Evolutionary conservation across 2,329 filamentous ascomycete species (phyloP).

Genomic region (Cladosporium oxysporum): DNA sequence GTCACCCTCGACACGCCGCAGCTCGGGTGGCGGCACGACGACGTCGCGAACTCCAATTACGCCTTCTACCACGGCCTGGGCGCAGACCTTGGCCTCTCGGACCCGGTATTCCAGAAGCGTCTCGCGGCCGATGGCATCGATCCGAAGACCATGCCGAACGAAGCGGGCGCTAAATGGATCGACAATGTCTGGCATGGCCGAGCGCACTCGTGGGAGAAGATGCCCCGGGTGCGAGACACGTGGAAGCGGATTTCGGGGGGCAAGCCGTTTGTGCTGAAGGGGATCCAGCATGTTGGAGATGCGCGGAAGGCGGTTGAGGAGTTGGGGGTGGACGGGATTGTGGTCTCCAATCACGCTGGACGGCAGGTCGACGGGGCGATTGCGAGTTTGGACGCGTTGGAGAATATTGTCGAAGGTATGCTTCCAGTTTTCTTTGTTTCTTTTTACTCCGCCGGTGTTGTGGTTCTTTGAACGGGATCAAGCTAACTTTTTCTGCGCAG

Average conservation of each 20-base stretch:
- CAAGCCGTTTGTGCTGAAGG: slow-evolving; percentile 64
- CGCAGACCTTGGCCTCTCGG: slow-evolving; percentile 58
- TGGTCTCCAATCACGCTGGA: slow-evolving; percentile 72
- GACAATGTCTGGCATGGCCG: slow-evolving; percentile 65
- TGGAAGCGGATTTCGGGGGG: slow-evolving; percentile 58
- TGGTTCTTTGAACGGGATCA: not conserved
- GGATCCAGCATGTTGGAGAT: slow-evolving; percentile 68
- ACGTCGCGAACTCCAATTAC: slow-evolving; percentile 59
- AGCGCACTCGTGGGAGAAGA: slow-evolving; percentile 66
- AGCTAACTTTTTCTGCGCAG: slow-evolving; percentile 28
- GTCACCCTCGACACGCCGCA: slow-evolving; percentile 66
- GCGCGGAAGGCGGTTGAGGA: slow-evolving; percentile 62
- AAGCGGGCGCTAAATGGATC: slow-evolving; percentile 63
- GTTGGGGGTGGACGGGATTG: slow-evolving; percentile 64
- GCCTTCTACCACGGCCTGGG: slow-evolving; percentile 64
- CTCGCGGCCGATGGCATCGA: slow-evolving; percentile 57
- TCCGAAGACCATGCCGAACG: slow-evolving; percentile 52
- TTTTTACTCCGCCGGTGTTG: not conserved
- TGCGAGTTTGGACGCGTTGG: slow-evolving; percentile 60
- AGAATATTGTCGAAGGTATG: slow-evolving; percentile 57
- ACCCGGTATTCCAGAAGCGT: slow-evolving; percentile 60
- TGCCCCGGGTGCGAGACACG: slow-evolving; percentile 63
- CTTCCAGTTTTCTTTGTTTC: not conserved
- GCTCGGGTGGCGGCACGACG: slow-evolving; percentile 62
- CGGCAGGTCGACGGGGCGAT: slow-evolving; percentile 64